Evolutionary conservation across 371 early-diverging fungal species (phyloP), one percentile per base, ranked within the genome.

Genomic region (Mortierella sp.): DNA sequence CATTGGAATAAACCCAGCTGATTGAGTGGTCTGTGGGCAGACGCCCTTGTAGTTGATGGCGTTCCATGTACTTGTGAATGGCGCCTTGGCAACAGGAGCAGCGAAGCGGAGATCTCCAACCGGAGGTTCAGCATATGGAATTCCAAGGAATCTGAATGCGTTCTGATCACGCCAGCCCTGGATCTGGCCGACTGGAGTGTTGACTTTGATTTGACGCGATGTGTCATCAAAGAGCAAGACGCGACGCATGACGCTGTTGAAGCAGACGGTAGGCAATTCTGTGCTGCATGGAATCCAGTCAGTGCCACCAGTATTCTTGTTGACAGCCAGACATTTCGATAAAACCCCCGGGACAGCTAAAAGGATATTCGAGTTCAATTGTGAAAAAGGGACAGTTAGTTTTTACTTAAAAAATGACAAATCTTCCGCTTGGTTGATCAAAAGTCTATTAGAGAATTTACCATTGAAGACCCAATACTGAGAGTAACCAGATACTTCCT

Each of bases 51-150:
- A 72, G 19, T 43, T 50, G 38, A 53, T 68, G 0, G 78, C 78
- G 47, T 77, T 73, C 33, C 16, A 55, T 11, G 70, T 63, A 0
- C 38, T 28, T 93, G 77, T 96, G 95, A 65, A 93, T 89, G 11
- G 92, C 88, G 58, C 95, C 92, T 57, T 81, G 21, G 58, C 36
- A 11, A 68, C 68, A 11, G 74, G 74, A 3, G 74, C 67, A 28
- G 74, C 74, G 47, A 65, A 89, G 48, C 78, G 72, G 8, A 63
- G 84, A n/a, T 41, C 69, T 68, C 21, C 81, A 84, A 53, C 76
- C 5, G 78, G 78, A 21, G 83, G 45, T 85, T 74, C 63, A 85
- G 72, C 41, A 76, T 86, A 24, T 73, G 87, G 28, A 77, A 86
- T 69, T 81, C 72, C 74, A 53, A 69, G 41, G 60, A 78, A 77